Evolutionary conservation across 108 stramenopile genomes (phyloP).

Genomic region (Nannochloropsis salina): DNA sequence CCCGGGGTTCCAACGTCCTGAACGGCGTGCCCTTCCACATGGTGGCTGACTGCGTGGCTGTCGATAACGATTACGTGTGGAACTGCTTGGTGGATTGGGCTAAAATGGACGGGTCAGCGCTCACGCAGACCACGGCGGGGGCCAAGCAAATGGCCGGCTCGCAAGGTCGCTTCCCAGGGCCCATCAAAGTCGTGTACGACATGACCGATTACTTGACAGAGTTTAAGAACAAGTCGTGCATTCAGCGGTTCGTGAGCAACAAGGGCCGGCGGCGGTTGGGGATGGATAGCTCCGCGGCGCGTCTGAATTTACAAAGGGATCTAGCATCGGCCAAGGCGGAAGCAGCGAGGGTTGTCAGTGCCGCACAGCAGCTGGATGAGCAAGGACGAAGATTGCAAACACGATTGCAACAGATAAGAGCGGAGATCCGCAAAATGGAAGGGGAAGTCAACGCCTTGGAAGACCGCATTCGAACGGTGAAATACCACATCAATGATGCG

Average conservation of each 20-base stretch:
- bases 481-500: background rate
- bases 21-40: background rate
- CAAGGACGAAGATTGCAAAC: background rate
- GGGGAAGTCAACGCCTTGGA: background rate
- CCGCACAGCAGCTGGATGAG: background rate
- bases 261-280: background rate
- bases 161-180: background rate
- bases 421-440: background rate
- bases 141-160: background rate
- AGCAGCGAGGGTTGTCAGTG: background rate
- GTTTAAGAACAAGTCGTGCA: background rate
- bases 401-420: background rate
- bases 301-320: background rate
- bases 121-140: background rate
- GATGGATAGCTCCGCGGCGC: background rate
- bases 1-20: background rate
- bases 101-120: constrained; percentile 7
- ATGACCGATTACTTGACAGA: background rate
- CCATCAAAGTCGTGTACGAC: background rate
- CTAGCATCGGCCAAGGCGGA: background rate
- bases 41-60: background rate
- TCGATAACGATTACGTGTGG: constrained; percentile 36
- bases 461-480: background rate
- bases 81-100: constrained; percentile 34
- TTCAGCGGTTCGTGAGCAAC: background rate